Conservation (phyloP, 2,329 filamentous ascomycete genomes). For the Fusarium vanettenii region DNA sequence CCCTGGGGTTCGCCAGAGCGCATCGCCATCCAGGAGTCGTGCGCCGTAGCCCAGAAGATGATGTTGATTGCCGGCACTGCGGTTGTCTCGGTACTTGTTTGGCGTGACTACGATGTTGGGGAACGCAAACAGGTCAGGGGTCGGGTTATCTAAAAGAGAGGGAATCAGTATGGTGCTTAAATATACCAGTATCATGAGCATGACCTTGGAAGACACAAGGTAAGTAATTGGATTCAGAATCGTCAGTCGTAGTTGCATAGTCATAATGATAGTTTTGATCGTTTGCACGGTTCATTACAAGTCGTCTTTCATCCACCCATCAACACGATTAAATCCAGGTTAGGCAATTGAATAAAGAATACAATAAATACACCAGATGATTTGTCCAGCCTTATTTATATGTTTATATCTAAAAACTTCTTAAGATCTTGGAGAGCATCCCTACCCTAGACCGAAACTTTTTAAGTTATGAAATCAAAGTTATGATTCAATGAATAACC, state of each 20-base stretch:
- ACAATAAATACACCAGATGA: no score
- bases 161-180: not conserved
- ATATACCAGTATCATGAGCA: not conserved
- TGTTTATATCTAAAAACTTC: not conserved
- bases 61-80: slow-evolving; percentile 56
- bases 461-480: not conserved
- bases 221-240: not conserved
- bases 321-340: no score
- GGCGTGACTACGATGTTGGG: slow-evolving; percentile 56
- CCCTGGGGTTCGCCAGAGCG: slow-evolving; percentile 60
- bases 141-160: not conserved
- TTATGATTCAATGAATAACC: not conserved
- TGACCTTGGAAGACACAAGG: not conserved
- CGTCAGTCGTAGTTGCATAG: not conserved
- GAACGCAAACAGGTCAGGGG: slow-evolving; percentile 50
- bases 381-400: not conserved
- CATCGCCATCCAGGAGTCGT: slow-evolving; percentile 68
- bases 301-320: not conserved
- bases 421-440: no score
- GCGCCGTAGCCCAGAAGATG: slow-evolving; percentile 54
- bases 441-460: not conserved
- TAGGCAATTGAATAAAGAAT: no score
- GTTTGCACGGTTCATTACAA: not conserved
- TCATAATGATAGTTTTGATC: not conserved
- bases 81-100: slow-evolving; percentile 50